These are phyloP conservation scores for Rhynchospora tenuis DNA, from an alignment of 176 grass and related monocot species.

Conservation along the genomic window DNA sequence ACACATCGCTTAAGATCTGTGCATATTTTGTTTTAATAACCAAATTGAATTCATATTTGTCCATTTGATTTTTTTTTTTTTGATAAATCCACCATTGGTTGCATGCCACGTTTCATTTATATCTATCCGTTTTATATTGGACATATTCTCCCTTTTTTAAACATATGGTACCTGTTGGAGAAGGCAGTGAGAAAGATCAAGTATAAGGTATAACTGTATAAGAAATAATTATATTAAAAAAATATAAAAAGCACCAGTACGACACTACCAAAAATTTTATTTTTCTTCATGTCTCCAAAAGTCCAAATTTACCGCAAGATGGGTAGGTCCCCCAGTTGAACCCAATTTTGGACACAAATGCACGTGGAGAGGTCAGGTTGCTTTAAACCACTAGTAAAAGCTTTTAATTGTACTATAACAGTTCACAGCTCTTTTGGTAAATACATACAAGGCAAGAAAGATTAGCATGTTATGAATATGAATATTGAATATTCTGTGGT, in stretches of 20 bases:
- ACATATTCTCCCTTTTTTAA: no score
- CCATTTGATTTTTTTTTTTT: no score
- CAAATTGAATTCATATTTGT: no score
- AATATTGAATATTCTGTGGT: not conserved
- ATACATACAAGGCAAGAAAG: not conserved
- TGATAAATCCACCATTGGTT: no score
- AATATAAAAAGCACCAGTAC: not conserved
- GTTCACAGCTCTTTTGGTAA: not conserved
- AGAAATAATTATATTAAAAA: not conserved
- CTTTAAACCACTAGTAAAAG: not conserved
- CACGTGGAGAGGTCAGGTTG: constrained; percentile 19
- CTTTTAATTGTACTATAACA: not conserved
- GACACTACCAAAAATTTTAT: not conserved
- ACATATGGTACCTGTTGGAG: no score
- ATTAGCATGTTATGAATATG: not conserved
- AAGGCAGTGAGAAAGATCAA: not conserved
- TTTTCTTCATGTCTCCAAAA: not conserved
- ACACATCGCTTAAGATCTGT: no score
- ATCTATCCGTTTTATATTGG: no score
- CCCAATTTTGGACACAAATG: not conserved
- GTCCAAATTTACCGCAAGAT: not conserved
- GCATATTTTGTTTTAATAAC: no score
- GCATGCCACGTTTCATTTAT: no score
- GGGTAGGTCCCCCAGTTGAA: not conserved
- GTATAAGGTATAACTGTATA: no score